phyloP scores from a whole-genome alignment of 2,329 filamentous ascomycete species.

The Ploettnerulaceae sp. region DNA sequence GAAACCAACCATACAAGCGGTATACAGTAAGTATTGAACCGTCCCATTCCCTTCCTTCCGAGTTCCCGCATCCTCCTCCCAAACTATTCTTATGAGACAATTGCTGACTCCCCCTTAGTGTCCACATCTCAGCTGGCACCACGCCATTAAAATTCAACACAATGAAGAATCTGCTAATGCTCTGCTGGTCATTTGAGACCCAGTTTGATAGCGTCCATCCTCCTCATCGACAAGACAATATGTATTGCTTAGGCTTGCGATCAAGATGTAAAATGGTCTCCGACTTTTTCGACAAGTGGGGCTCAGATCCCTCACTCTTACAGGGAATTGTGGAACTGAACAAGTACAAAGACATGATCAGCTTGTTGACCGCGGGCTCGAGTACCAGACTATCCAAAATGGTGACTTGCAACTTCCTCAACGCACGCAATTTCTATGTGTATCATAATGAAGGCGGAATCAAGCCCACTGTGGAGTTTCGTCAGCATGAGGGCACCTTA shows the following conservation, averaged over 20 bases:
- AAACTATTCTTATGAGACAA: too few species aligned
- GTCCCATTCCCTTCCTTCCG: too few species aligned
- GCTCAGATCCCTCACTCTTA: not conserved
- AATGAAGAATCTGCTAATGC: constrained; percentile 31
- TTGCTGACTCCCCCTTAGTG: too few species aligned
- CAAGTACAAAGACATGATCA: too few species aligned
- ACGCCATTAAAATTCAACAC: constrained; percentile 23
- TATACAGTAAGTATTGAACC: too few species aligned
- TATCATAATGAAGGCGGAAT: not conserved
- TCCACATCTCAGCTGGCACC: constrained; percentile 30
- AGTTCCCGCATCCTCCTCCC: too few species aligned
- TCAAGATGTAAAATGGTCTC: not conserved
- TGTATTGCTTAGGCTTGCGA: not conserved
- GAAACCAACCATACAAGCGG: constrained; percentile 26
- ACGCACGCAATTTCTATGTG: not conserved
- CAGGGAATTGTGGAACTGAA: too few species aligned
- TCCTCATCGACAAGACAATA: constrained; percentile 1
- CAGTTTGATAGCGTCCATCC: constrained; percentile 29
- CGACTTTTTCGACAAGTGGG: not conserved
- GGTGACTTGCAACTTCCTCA: not conserved
- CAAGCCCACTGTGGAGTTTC: constrained; percentile 28
- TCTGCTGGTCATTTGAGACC: constrained; percentile 29
- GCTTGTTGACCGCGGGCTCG: too few species aligned
- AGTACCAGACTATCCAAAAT: not conserved
- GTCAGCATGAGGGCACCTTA: constrained; percentile 26